Evolutionary conservation across 2,329 filamentous ascomycete genomes (phyloP), one percentile per base, ranked within the genome.

Genomic region (Sphaceloma murrayae): DNA sequence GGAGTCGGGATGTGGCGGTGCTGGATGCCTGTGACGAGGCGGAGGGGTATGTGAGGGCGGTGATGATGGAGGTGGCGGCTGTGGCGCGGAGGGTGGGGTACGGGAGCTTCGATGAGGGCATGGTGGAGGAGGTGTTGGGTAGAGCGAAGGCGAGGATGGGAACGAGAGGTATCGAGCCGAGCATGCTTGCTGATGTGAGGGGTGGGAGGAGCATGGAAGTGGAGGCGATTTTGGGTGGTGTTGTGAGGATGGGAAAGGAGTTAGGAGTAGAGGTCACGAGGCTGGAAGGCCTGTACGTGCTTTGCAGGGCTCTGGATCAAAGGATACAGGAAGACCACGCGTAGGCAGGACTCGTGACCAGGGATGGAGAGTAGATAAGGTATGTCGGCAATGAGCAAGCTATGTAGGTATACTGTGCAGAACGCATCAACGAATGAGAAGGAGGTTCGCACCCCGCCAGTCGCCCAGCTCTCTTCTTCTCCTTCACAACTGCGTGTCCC

Each of bases 1-100:
- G 70, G 0, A 65, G 67, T 31, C 68, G 73, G 46, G 75, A 75
- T 14, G 67, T 71, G 1, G 55, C 67, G 0, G 72, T 75, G 54
- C 58, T 78, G 8, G 50, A 51, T 0, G 64, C 56, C 0, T 72
- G 65, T 1, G 57, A 60, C 0, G 55, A 53, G 11, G 59, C 66
- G 2, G 52, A 58, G 14, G 54, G 55, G 10, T 54, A 67, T 2
- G 55, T 70, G 5, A 53, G 56, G 30, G 61, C 56, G 2, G 58
- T 69, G 3, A 69, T 73, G 64, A 52, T 63, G 32, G 69, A 73
- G 54, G 62, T 72, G 9, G 55, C 63, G 7, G 47, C 55, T 3
- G 53, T 70, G 17, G 67, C 68, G 5, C 53, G 59, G 26, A 62
- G 62, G 3, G 51, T 61, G 19, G 68, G 68, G 0, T 64, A 68